Evolutionary conservation across 106 monocot species (phyloP).

Genomic region (Xerophyta viscosa): DNA sequence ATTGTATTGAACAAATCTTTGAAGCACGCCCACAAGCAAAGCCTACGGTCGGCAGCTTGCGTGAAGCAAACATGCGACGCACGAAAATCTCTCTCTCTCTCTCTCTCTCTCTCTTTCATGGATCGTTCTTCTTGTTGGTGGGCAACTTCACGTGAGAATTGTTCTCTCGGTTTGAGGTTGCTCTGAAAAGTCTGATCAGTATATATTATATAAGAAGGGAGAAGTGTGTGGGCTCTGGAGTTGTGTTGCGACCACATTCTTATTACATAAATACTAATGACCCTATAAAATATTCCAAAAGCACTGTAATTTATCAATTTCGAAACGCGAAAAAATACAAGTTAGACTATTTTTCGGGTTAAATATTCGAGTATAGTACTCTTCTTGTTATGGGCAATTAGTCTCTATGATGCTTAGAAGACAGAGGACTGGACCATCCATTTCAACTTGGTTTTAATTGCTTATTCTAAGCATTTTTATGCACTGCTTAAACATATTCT

Average conservation of each 20-base stretch:
- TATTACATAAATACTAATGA: too few relatives aligned
- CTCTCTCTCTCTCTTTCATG: background rate
- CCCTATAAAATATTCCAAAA: too few relatives aligned
- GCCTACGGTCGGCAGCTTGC: conserved; percentile 59
- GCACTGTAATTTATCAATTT: too few relatives aligned
- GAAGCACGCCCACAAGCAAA: conserved; percentile 82
- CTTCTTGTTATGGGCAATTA: too few relatives aligned
- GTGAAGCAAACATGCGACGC: conserved; percentile 96
- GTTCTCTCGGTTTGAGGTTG: background rate
- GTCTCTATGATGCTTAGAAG: conserved; percentile 31
- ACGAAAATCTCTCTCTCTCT: background rate
- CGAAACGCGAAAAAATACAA: too few relatives aligned
- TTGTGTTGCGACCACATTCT: conserved; percentile 21
- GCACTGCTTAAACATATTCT: too few relatives aligned
- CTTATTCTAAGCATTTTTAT: conserved; percentile 2
- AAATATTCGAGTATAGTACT: too few relatives aligned
- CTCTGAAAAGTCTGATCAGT: background rate
- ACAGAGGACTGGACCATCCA: conserved; percentile 13
- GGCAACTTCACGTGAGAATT: background rate
- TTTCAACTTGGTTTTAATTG: conserved; percentile 1
- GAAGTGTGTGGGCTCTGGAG: background rate
- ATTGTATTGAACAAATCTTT: conserved; percentile 80
- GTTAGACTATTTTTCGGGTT: too few relatives aligned
- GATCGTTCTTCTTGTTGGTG: background rate
- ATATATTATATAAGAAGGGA: background rate